These are phyloP conservation scores for Jaltomata sinuosa DNA, from an alignment of 257 asterid species.

Conservation along the genomic window DNA sequence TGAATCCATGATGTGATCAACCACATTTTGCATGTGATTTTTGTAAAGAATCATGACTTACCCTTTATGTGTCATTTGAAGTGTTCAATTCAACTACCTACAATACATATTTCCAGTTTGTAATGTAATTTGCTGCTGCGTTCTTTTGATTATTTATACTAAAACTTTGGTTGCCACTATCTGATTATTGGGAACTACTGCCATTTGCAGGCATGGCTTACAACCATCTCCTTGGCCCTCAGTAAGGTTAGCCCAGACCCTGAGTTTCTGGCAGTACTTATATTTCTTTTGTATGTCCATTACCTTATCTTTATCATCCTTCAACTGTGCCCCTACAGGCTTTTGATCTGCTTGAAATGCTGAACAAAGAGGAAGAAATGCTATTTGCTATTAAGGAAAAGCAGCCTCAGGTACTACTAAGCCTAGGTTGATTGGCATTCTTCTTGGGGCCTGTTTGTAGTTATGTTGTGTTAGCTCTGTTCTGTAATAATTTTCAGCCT, in stretches of 20 bases:
- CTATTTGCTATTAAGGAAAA: conserved; percentile 43
- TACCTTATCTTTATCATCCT: background rate
- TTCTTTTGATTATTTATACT: background rate
- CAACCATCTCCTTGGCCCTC: conserved; percentile 50
- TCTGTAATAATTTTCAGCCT: background rate
- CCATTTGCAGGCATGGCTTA: conserved; percentile 51
- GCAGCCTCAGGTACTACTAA: conserved; percentile 40
- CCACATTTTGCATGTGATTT: background rate
- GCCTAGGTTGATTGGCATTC: background rate
- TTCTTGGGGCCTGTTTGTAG: background rate
- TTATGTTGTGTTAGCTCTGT: background rate
- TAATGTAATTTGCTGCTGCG: background rate
- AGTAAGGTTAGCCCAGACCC: conserved; percentile 44
- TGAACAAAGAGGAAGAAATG: conserved; percentile 69
- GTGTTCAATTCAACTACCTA: background rate
- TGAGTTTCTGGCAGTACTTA: background rate
- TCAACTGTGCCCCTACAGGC: conserved; percentile 20
- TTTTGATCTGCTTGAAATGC: conserved; percentile 65
- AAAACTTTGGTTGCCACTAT: background rate
- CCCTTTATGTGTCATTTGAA: background rate
- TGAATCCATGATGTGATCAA: background rate
- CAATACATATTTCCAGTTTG: background rate
- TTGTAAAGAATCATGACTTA: background rate
- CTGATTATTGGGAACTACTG: background rate
- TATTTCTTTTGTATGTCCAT: background rate